phyloP scores from a whole-genome alignment of 768 basidiomycete species.

The Boletus pseudo-olivaceus region DNA sequence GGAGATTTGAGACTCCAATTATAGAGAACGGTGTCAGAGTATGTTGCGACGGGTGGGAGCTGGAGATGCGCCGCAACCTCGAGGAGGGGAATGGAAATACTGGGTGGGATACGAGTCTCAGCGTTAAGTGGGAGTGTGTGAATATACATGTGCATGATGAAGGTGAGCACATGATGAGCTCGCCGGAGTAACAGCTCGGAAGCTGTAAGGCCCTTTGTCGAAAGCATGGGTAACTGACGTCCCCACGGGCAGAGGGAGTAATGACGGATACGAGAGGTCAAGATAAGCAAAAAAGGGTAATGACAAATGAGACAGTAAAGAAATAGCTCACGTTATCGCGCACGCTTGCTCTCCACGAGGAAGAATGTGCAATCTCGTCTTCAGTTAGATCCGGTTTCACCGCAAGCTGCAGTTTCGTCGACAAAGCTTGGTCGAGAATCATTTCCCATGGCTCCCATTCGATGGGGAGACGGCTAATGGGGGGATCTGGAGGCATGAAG shows the following conservation, averaged over 20 bases:
- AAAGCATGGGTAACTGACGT: conserved; percentile 52
- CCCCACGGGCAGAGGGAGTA: neutral
- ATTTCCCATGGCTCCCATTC: conserved; percentile 75
- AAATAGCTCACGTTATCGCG: conserved; percentile 40
- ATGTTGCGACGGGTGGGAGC: conserved; percentile 85
- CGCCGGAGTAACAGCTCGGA: conserved; percentile 61
- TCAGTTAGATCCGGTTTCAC: conserved; percentile 39
- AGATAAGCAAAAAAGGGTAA: neutral
- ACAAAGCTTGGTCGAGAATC: conserved; percentile 48
- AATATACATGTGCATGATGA: conserved; percentile 74
- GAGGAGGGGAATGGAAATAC: conserved; percentile 73
- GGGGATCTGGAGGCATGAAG: conserved; percentile 83
- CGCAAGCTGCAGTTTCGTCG: conserved; percentile 51
- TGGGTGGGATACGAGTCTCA: conserved; percentile 61
- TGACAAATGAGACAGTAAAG: no score
- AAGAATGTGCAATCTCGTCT: conserved; percentile 40
- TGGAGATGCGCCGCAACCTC: conserved; percentile 66
- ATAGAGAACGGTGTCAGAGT: conserved; percentile 89
- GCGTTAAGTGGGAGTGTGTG: conserved; percentile 54
- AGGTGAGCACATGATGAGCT: conserved; percentile 70
- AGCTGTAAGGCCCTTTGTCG: conserved; percentile 40
- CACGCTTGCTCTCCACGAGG: conserved; percentile 52
- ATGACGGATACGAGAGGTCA: neutral
- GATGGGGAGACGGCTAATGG: conserved; percentile 56
- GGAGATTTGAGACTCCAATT: conserved; percentile 56